Evolutionary conservation across 495 filamentous ascomycete species (phyloP).

Genomic region (Xylaria palmicola): DNA sequence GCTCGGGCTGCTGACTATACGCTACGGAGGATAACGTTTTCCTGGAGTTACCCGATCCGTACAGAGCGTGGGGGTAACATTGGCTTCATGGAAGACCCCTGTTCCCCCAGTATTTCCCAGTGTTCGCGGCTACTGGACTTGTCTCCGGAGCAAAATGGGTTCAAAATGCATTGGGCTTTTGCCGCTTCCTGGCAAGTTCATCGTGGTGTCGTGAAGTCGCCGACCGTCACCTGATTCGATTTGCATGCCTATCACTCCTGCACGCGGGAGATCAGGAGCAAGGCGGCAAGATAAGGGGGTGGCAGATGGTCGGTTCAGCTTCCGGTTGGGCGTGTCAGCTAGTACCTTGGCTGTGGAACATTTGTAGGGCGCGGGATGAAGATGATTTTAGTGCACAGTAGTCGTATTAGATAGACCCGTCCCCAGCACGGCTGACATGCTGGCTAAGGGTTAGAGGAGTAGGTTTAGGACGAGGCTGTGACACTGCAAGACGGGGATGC

Average conservation of each 20-base stretch:
- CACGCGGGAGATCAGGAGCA: constrained; percentile 12
- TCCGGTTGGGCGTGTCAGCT: constrained; percentile 2
- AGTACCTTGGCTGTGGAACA: constrained; percentile 13
- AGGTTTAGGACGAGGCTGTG: not conserved
- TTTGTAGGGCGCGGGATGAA: constrained; percentile 7
- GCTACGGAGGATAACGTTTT: constrained; percentile 1
- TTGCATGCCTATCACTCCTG: constrained; percentile 12
- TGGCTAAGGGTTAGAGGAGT: too few species aligned
- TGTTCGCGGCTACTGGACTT: too few species aligned
- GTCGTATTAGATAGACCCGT: too few species aligned
- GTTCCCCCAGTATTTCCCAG: not conserved
- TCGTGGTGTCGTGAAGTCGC: constrained; percentile 6
- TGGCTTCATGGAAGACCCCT: constrained; percentile 1
- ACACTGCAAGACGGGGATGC: not conserved
- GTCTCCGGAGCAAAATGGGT: not conserved
- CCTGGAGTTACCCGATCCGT: constrained; percentile 6
- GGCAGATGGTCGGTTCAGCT: constrained; percentile 9
- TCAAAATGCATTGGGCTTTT: not conserved
- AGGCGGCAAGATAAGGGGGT: constrained; percentile 10
- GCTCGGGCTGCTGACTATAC: not conserved
- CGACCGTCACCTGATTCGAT: constrained; percentile 9
- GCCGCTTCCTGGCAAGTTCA: not conserved
- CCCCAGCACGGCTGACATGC: too few species aligned
- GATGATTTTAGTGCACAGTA: not conserved
- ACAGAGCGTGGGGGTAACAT: constrained; percentile 7